Evolutionary conservation across 2,329 filamentous ascomycete species (phyloP).

Genomic region (Xylaria sp.): DNA sequence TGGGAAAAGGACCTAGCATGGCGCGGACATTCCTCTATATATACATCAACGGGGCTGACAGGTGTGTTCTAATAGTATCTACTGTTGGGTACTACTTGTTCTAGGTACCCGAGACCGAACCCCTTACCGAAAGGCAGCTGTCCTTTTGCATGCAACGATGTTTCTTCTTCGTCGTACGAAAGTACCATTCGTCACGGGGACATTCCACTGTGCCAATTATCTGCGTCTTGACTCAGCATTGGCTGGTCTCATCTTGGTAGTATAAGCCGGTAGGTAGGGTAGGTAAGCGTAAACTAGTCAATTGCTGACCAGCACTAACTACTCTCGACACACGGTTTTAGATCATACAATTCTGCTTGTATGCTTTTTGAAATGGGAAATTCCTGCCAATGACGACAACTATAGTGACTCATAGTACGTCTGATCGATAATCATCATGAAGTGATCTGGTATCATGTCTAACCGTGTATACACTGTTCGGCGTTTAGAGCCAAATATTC

Average conservation of each 20-base stretch:
- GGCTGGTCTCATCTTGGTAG: constrained; percentile 19
- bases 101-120: constrained; percentile 6
- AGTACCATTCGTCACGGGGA: constrained; percentile 24
- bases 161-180: constrained; percentile 12
- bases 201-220: constrained; percentile 1
- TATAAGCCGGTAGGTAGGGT: constrained; percentile 14
- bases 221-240: constrained; percentile 30
- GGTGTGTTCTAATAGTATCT: background rate
- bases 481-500: constrained; percentile 1
- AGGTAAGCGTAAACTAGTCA: constrained; percentile 26
- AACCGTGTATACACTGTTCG: background rate
- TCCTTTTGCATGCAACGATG: constrained; percentile 1
- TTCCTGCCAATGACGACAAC: background rate
- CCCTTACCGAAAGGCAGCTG: constrained; percentile 1
- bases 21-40: constrained; percentile 1
- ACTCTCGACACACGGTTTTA: constrained; percentile 6
- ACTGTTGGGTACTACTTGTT: constrained; percentile 17
- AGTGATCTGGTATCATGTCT: constrained; percentile 6
- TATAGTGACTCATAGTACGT: constrained; percentile 11
- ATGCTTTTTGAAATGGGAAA: background rate
- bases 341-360: constrained; percentile 9
- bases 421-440: background rate
- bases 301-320: constrained; percentile 19
- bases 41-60: background rate
- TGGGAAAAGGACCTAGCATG: background rate